These are phyloP conservation scores for Scheffersomyces titani DNA, from an alignment of 1,139 yeast species.

Conservation along the genomic window DNA sequence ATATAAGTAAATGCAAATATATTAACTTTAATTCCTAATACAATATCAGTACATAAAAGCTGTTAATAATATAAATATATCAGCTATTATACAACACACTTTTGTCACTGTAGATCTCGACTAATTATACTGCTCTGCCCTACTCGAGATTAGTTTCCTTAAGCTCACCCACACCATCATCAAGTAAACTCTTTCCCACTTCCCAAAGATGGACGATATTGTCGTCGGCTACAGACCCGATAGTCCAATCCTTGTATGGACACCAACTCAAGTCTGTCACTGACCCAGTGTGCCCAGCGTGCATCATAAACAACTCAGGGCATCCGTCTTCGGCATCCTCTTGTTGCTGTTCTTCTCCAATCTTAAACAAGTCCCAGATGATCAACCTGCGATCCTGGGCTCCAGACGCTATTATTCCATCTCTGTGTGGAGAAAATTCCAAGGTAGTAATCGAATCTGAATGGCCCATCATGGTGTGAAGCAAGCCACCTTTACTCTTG, in stretches of 20 bases:
- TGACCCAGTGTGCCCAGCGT: constrained; percentile 81
- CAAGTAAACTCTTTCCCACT: constrained; percentile 52
- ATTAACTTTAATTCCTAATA: no score
- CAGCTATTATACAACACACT: no score
- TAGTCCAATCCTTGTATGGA: constrained; percentile 69
- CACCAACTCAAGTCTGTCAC: constrained; percentile 75
- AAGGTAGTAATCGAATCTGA: constrained; percentile 66
- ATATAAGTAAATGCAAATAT: no score
- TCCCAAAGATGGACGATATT: constrained; percentile 80
- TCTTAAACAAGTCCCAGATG: constrained; percentile 70
- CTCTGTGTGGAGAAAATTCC: constrained; percentile 72
- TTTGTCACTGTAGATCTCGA: neutral
- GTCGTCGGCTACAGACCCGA: constrained; percentile 75
- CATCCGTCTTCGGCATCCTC: constrained; percentile 82
- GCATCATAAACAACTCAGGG: constrained; percentile 82
- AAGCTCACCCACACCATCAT: constrained; percentile 27
- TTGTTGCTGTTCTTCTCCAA: constrained; percentile 79
- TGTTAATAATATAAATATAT: no score
- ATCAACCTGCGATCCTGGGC: constrained; percentile 72
- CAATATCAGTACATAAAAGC: no score
- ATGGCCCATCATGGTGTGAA: constrained; percentile 80
- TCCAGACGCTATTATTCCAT: constrained; percentile 73
- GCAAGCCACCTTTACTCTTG: constrained; percentile 22
- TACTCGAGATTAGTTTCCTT: constrained; percentile 25
- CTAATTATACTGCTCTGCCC: neutral